These are phyloP conservation scores for Saccharomycopsis sp. DNA, from an alignment of 805 yeast genomes.

Conservation along the genomic window DNA sequence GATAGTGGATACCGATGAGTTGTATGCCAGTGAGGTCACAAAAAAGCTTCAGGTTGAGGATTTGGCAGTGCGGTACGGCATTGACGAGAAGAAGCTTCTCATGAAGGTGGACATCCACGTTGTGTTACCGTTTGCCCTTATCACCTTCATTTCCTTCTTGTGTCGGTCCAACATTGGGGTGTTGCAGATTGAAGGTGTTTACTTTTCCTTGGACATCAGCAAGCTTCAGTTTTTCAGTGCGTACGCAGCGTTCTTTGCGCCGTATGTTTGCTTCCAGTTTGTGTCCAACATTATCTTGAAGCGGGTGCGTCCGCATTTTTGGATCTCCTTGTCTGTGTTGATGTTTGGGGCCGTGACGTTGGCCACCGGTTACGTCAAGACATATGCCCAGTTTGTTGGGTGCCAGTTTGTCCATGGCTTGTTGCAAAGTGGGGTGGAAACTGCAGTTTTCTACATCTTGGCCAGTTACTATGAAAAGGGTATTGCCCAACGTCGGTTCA, in stretches of 20 bases:
- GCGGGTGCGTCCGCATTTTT: conserved; percentile 51
- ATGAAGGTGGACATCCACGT: conserved; percentile 57
- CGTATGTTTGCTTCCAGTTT: conserved; percentile 56
- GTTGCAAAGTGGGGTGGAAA: conserved; percentile 65
- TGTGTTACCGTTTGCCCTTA: conserved; percentile 53
- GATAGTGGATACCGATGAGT: conserved; percentile 1
- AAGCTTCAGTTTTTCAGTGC: conserved; percentile 56
- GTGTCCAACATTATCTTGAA: conserved; percentile 55
- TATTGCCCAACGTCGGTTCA: conserved; percentile 62
- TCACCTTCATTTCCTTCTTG: conserved; percentile 67
- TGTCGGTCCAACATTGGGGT: conserved; percentile 79
- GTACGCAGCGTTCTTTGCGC: conserved; percentile 62
- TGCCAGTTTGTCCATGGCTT: conserved; percentile 60
- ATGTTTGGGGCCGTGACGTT: conserved; percentile 56
- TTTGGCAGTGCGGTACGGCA: conserved; percentile 30
- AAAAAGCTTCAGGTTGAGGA: conserved; percentile 14
- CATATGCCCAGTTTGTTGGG: conserved; percentile 48
- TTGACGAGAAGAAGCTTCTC: conserved; percentile 46
- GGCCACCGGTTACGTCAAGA: conserved; percentile 55
- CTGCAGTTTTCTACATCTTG: conserved; percentile 63
- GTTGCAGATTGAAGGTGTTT: conserved; percentile 66
- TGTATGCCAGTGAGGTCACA: conserved; percentile 14
- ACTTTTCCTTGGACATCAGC: conserved; percentile 40
- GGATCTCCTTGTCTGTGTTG: conserved; percentile 52
- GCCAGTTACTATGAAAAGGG: conserved; percentile 54